Percentiles rank a stretch among this genome's conserved stretches.
These are phyloP conservation scores for Nemania sp. DNA, from an alignment of 2,329 filamentous ascomycete species.

Conservation along the genomic window DNA sequence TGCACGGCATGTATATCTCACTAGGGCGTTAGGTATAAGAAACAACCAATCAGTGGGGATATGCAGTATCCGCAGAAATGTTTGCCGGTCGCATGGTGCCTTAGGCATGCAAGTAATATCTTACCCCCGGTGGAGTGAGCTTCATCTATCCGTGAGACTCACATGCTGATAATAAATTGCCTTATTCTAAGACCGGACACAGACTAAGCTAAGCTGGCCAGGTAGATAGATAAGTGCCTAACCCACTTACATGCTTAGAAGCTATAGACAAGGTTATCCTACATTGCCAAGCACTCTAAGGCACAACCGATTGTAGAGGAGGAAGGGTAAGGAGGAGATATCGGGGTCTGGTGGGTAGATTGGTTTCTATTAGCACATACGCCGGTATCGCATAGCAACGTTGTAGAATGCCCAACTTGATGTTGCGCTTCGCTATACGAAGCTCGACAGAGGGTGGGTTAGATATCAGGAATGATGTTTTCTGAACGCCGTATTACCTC, in stretches of 20 bases:
- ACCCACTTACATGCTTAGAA: conserved; percentile 2
- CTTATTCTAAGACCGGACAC: neutral
- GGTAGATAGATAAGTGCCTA: conserved; percentile 14
- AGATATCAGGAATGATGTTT: conserved; percentile 4
- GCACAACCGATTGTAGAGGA: conserved; percentile 1
- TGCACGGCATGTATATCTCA: neutral
- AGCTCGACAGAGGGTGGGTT: conserved; percentile 4
- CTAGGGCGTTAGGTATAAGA: neutral
- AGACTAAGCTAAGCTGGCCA: conserved; percentile 3
- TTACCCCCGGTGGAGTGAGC: conserved; percentile 5
- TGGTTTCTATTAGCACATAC: conserved; percentile 2
- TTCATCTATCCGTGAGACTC: conserved; percentile 25
- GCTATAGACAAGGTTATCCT: conserved; percentile 23
- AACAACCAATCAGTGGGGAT: neutral
- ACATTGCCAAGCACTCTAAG: conserved; percentile 26
- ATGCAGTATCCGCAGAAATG: neutral
- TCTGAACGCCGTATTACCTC: neutral
- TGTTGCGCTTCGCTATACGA: conserved; percentile 10
- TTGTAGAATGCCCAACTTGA: conserved; percentile 10
- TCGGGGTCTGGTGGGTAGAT: conserved; percentile 12
- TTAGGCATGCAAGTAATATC: neutral
- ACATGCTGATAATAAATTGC: conserved; percentile 27
- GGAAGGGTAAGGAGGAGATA: conserved; percentile 12
- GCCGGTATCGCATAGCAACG: conserved; percentile 14
- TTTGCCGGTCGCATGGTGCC: neutral